Evolutionary conservation across 2,329 filamentous ascomycete genomes (phyloP), one percentile per base, ranked within the genome.

Genomic region (Sporothrix dimorphospora): DNA sequence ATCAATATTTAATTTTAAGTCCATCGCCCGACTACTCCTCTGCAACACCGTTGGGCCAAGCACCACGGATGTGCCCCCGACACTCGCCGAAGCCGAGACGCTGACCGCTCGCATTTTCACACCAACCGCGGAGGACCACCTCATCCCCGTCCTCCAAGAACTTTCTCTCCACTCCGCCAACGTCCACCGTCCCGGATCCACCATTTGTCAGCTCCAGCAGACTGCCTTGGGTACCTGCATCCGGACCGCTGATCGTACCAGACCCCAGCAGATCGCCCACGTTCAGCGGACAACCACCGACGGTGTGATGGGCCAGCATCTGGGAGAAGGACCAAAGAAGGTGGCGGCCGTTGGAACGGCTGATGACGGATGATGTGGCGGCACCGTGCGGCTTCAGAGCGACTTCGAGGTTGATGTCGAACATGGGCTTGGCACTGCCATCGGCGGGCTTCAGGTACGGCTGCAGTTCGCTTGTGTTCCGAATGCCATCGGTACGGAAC

Each of bases 311-410:
- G 0, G 93, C 88, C 45, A 96, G 83, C 92, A 95, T 94, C 79
- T 96, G 93, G 0, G 91, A 87, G 82, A 94, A 96, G 0, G 92
- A 94, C 86, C 90, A 96, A 1, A 95, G 85, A 1, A 96, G 83
- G 68, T 85, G 80, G 75, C 85, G 87, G 11, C 89, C 87, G 72
- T 85, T 91, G 73, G 85, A 91, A 4, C 49, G 47, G 30, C 47
- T 69, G 5, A 87, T 88, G 0, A 87, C 89, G 0, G 85, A 34
- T 5, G 24, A 27, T 3, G 42, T 11, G 5, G 12, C 24, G 5
- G 27, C 7, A 21, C 24, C 63, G 3, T 30, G 4, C 3, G 63
- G 45, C 16, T 40, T n/a, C 9, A 72, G 14, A 14, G 16, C 47
- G 1, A 75, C 74, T 14, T 71, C 71, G 5, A 76, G 71, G 9